Percentiles rank a stretch among this genome's conserved stretches.
Evolutionary conservation across 495 filamentous ascomycete genomes (phyloP).

Genomic region (Clavariopsis aquatica): DNA sequence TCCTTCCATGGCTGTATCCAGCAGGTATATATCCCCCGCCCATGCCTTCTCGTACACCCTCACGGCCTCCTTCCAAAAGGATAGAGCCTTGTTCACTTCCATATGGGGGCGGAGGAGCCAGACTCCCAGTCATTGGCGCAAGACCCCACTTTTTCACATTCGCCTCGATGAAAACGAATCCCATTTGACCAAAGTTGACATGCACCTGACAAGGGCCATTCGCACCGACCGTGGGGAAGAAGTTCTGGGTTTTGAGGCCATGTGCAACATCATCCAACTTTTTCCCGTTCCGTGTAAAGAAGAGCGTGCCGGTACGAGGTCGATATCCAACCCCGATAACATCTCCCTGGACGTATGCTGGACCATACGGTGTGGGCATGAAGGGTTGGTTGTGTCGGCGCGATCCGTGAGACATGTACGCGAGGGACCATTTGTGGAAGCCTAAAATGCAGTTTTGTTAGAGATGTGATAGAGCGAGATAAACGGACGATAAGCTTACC

Average conservation of each 20-base stretch:
- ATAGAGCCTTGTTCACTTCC: slow-evolving; percentile 96
- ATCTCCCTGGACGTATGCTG: slow-evolving; percentile 83
- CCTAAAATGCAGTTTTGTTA: slow-evolving; percentile 43
- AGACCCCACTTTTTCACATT: slow-evolving; percentile 99
- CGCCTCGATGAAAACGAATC: slow-evolving; percentile 97
- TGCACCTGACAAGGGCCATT: slow-evolving; percentile 90
- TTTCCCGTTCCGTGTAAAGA: slow-evolving; percentile 98
- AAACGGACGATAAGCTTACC: slow-evolving; percentile 53
- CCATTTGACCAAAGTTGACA: slow-evolving; percentile 96
- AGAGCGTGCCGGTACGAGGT: slow-evolving; percentile 89
- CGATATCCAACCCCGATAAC: slow-evolving; percentile 96
- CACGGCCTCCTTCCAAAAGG: slow-evolving; percentile 80
- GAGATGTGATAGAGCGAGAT: background rate
- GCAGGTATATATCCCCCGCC: slow-evolving; percentile 54
- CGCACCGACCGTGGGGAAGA: slow-evolving; percentile 93
- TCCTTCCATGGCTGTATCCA: slow-evolving; percentile 54
- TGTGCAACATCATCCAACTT: slow-evolving; percentile 94
- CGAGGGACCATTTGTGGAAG: slow-evolving; percentile 86
- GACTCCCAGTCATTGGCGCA: slow-evolving; percentile 90
- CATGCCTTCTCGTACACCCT: slow-evolving; percentile 61
- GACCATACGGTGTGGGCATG: slow-evolving; percentile 72
- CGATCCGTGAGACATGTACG: slow-evolving; percentile 82
- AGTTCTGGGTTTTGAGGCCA: slow-evolving; percentile 88
- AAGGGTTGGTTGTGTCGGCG: slow-evolving; percentile 94
- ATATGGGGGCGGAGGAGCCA: slow-evolving; percentile 94